These are phyloP conservation scores for Dillenia suffruticosa DNA, from an alignment of 164 flowering plant genomes.

Conservation along the genomic window DNA sequence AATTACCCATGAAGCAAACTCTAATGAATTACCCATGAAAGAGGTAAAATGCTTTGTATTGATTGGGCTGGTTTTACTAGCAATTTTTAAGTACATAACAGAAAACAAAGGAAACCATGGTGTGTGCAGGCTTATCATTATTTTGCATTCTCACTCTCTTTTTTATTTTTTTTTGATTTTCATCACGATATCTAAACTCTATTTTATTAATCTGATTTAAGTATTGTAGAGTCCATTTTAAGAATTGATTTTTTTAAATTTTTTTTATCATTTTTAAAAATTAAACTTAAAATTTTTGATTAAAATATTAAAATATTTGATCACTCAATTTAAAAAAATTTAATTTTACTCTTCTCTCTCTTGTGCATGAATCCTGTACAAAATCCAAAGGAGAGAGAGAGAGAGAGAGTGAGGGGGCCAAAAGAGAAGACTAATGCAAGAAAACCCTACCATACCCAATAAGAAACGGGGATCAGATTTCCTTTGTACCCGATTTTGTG, in stretches of 20 bases:
- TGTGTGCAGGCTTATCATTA: too few species aligned
- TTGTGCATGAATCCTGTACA: constrained; percentile 13
- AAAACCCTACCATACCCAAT: constrained; percentile 7
- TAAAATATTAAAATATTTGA: too few species aligned
- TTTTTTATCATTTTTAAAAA: too few species aligned
- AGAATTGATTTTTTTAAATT: too few species aligned
- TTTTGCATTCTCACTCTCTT: background rate
- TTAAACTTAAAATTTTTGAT: too few species aligned
- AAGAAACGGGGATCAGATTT: constrained; percentile 31
- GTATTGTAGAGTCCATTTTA: too few species aligned
- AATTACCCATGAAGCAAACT: constrained; percentile 3
- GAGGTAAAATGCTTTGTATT: constrained; percentile 33
- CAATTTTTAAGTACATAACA: background rate
- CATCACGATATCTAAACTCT: background rate
- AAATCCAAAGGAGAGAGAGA: constrained; percentile 5
- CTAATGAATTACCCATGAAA: constrained; percentile 9
- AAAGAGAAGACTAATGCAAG: constrained; percentile 24
- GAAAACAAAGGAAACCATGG: too few species aligned
- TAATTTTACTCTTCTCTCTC: too few species aligned
- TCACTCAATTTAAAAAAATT: too few species aligned
- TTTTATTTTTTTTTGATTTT: background rate
- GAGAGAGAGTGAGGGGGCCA: constrained; percentile 5
- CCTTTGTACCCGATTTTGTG: constrained; percentile 14
- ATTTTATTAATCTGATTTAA: too few species aligned
- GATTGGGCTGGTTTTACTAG: constrained; percentile 31